A percentile compares a stretch with the other conserved stretches of the same genome.
phyloP scores from a whole-genome alignment of 2,329 filamentous ascomycete species.

The Fusarium chlamydosporum region DNA sequence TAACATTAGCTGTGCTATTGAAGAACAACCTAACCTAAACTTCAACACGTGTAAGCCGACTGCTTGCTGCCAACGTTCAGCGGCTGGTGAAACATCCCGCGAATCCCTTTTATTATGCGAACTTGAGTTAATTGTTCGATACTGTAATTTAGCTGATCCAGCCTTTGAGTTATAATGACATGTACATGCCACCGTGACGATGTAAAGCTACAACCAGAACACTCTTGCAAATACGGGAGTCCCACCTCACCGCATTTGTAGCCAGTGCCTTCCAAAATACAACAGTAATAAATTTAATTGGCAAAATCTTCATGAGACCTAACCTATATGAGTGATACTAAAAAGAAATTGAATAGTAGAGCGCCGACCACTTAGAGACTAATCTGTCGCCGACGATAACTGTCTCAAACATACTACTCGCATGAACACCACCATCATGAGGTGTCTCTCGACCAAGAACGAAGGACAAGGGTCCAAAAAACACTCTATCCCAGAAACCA shows the following conservation, averaged over 20 bases:
- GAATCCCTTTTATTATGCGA: conserved; percentile 28
- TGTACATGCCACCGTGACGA: background rate
- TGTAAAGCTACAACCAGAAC: background rate
- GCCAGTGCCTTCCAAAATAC: background rate
- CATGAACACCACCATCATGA: conserved; percentile 10
- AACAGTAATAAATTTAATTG: background rate
- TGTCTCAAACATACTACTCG: conserved; percentile 17
- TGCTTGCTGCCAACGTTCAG: conserved; percentile 19
- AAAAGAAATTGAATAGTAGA: background rate
- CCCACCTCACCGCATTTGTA: too few species aligned
- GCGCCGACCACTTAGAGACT: background rate
- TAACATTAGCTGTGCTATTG: background rate
- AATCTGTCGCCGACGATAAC: conserved; percentile 19
- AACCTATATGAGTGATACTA: background rate
- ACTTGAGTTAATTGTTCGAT: background rate
- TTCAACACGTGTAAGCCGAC: conserved; percentile 9
- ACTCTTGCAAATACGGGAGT: background rate
- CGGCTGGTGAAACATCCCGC: conserved; percentile 17
- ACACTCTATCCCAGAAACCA: background rate
- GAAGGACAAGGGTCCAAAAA: background rate
- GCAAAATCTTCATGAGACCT: background rate
- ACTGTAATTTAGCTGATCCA: background rate
- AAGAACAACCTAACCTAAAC: conserved; percentile 1
- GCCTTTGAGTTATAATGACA: background rate
- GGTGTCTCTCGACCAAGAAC: background rate